These are phyloP conservation scores for Neodidymelliopsis sp. DNA, from an alignment of 2,329 filamentous ascomycete genomes.

Conservation along the genomic window DNA sequence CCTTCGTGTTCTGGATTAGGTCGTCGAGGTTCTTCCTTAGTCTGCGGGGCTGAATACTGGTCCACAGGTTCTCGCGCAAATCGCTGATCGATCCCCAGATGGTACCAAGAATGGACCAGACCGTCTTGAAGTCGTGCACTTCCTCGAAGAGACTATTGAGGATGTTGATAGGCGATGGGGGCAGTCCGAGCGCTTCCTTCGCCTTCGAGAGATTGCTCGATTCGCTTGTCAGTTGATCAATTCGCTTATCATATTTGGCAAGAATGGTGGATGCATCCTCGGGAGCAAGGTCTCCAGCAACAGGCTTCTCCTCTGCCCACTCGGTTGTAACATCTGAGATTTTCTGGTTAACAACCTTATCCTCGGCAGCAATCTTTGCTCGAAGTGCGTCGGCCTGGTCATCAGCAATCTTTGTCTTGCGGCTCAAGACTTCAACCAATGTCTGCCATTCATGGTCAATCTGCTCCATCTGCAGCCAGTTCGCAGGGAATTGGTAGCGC, in stretches of 20 bases:
- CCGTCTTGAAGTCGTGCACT: slow-evolving; percentile 97
- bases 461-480: slow-evolving; percentile 96
- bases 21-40: slow-evolving; percentile 87
- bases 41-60: slow-evolving; percentile 92
- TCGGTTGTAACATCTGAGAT: slow-evolving; percentile 83
- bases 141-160: slow-evolving; percentile 89
- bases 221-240: slow-evolving; percentile 85
- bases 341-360: slow-evolving; percentile 87
- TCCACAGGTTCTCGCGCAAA: slow-evolving; percentile 91
- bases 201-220: slow-evolving; percentile 94
- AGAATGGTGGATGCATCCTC: slow-evolving; percentile 86
- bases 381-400: slow-evolving; percentile 95
- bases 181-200: slow-evolving; percentile 93
- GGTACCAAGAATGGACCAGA: slow-evolving; percentile 93
- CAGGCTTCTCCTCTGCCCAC: slow-evolving; percentile 97
- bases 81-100: slow-evolving; percentile 98
- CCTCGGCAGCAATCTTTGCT: slow-evolving; percentile 93
- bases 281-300: slow-evolving; percentile 91
- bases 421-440: slow-evolving; percentile 86
- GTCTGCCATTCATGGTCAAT: slow-evolving; percentile 96
- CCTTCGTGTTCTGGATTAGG: slow-evolving; percentile 96
- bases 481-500: slow-evolving; percentile 88
- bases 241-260: slow-evolving; percentile 80
- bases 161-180: slow-evolving; percentile 79
- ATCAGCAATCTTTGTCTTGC: slow-evolving; percentile 93